These are phyloP conservation scores for Elongisporangium prolatum DNA, from an alignment of 352 stramenopile species.

Conservation along the genomic window DNA sequence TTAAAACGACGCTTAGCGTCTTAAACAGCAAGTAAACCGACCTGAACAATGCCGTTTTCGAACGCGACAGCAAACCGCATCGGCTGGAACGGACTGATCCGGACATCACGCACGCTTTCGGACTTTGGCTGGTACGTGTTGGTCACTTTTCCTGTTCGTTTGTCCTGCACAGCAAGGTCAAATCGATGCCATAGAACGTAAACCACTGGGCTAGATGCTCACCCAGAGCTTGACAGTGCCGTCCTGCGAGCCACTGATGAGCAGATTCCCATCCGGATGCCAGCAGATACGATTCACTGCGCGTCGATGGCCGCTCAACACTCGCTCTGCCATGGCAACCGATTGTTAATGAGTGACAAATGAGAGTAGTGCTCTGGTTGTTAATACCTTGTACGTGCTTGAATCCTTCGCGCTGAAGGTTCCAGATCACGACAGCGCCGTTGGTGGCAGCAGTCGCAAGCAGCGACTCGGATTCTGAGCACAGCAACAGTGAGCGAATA, in stretches of 20 bases:
- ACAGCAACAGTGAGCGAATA: constrained; percentile 1
- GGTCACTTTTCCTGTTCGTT: constrained; percentile 58
- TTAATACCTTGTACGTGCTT: constrained; percentile 80
- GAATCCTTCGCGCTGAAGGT: constrained; percentile 81
- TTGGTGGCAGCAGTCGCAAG: constrained; percentile 84
- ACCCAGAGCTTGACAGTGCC: constrained; percentile 88
- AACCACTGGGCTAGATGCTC: no score
- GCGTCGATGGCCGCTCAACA: constrained; percentile 75
- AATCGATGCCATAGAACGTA: constrained; percentile 1
- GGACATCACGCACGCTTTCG: constrained; percentile 81
- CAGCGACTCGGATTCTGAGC: constrained; percentile 73
- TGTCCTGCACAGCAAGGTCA: constrained; percentile 53
- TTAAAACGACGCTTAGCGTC: no score
- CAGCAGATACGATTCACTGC: constrained; percentile 88
- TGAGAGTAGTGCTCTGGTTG: background rate
- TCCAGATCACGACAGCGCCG: constrained; percentile 83
- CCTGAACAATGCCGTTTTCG: constrained; percentile 82
- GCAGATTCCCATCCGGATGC: constrained; percentile 77
- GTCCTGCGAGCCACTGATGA: constrained; percentile 85
- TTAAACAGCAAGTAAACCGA: constrained; percentile 6
- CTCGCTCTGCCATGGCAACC: constrained; percentile 43
- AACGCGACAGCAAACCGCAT: constrained; percentile 81
- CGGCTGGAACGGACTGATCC: constrained; percentile 65
- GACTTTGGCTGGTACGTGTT: constrained; percentile 83
- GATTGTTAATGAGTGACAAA: background rate